phyloP scores from a whole-genome alignment of 768 basidiomycete species.

The Suillus lakei region DNA sequence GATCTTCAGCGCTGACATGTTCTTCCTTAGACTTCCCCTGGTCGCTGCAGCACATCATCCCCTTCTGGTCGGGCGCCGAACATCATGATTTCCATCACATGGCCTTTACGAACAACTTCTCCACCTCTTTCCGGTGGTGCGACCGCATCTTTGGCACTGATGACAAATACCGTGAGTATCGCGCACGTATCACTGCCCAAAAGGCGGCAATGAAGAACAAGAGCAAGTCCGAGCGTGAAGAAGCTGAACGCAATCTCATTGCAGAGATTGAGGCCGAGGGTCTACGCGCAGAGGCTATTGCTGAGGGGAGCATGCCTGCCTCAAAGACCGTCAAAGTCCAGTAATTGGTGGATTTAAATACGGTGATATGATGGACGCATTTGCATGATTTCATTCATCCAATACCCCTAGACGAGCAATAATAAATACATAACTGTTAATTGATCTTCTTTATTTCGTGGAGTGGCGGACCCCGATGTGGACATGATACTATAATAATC shows the following conservation, averaged over 20 bases:
- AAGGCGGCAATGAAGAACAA: conserved; percentile 60
- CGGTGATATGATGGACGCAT: conserved; percentile 3
- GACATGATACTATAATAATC: neutral
- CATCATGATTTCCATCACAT: conserved; percentile 99
- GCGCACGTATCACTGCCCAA: conserved; percentile 63
- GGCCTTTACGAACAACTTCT: conserved; percentile 93
- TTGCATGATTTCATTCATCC: conserved; percentile 5
- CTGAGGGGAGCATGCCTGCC: conserved; percentile 34
- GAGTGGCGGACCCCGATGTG: neutral
- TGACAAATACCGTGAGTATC: conserved; percentile 84
- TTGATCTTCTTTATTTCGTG: neutral
- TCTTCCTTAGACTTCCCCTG: conserved; percentile 84
- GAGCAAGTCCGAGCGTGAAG: conserved; percentile 54
- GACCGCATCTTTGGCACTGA: conserved; percentile 92
- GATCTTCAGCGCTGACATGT: neutral
- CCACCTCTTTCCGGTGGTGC: conserved; percentile 94
- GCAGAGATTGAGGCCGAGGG: conserved; percentile 79
- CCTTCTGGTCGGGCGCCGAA: conserved; percentile 97
- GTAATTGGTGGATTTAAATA: conserved; percentile 13
- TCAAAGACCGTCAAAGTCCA: conserved; percentile 33
- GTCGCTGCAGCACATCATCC: conserved; percentile 90
- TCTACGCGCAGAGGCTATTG: conserved; percentile 65
- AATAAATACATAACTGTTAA: conserved; percentile 12
- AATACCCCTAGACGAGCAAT: conserved; percentile 16
- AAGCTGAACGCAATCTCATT: conserved; percentile 64